Conservation (phyloP, 805 yeast species). For the Yarrowia sp. region DNA sequence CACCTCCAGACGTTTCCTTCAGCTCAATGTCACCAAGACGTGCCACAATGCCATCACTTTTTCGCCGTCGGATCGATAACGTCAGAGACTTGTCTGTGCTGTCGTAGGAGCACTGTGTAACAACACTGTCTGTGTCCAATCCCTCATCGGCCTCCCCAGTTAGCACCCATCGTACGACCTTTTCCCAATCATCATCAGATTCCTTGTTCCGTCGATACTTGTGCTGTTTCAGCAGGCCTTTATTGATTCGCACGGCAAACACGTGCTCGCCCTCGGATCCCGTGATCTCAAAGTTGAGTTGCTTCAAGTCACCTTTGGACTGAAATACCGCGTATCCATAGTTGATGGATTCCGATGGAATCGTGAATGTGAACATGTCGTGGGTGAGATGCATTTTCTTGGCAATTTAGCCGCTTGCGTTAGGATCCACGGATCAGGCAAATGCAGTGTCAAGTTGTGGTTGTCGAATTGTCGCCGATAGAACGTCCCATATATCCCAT, state of each 20-base stretch:
- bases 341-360: background rate
- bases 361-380: slow-evolving; percentile 13
- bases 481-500: background rate
- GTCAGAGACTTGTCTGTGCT: slow-evolving; percentile 19
- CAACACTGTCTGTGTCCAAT: background rate
- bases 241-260: slow-evolving; percentile 3
- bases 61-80: slow-evolving; percentile 1
- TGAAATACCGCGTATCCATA: slow-evolving; percentile 18
- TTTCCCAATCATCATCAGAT: slow-evolving; percentile 19
- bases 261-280: slow-evolving; percentile 19
- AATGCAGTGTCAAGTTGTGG: too few relatives aligned
- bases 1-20: slow-evolving; percentile 8
- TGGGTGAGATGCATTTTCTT: background rate
- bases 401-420: background rate
- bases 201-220: slow-evolving; percentile 25
- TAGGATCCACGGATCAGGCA: background rate
- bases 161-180: slow-evolving; percentile 21
- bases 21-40: slow-evolving; percentile 7
- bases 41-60: slow-evolving; percentile 8
- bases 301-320: slow-evolving; percentile 7
- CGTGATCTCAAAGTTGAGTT: slow-evolving; percentile 14
- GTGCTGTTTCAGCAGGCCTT: slow-evolving; percentile 3
- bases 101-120: slow-evolving; percentile 9
- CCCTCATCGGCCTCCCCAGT: slow-evolving; percentile 4
- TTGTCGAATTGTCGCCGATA: background rate